Percentiles rank a stretch among this genome's conserved stretches.
These are phyloP conservation scores for Metarhizium sp. DNA, from an alignment of 2,329 filamentous ascomycete species.

Conservation along the genomic window DNA sequence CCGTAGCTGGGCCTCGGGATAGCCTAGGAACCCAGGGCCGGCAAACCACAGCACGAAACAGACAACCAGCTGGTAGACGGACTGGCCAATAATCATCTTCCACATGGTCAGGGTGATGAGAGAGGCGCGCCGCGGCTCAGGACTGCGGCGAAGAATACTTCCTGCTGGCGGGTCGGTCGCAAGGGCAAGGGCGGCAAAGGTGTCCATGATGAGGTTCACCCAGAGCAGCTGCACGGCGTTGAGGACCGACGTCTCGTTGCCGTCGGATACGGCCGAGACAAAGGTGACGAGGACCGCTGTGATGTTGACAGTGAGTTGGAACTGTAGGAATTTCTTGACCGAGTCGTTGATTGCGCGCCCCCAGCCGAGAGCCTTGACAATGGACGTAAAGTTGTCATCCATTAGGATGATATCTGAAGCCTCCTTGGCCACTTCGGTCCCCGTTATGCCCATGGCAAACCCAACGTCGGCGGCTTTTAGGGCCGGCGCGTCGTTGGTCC, in stretches of 20 bases:
- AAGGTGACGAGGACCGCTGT: constrained; percentile 60
- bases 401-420: constrained; percentile 58
- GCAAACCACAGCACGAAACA: constrained; percentile 51
- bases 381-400: constrained; percentile 58
- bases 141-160: constrained; percentile 45
- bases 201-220: constrained; percentile 65
- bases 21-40: constrained; percentile 44
- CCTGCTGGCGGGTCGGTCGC: constrained; percentile 53
- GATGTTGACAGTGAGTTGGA: constrained; percentile 62
- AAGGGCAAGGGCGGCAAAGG: constrained; percentile 55
- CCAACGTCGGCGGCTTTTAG: constrained; percentile 57
- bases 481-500: constrained; percentile 57
- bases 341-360: constrained; percentile 59
- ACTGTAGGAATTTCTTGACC: constrained; percentile 61
- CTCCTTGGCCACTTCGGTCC: constrained; percentile 62
- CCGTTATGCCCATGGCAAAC: constrained; percentile 58
- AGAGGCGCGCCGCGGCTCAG: constrained; percentile 54
- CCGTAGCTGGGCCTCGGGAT: constrained; percentile 30
- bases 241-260: constrained; percentile 46
- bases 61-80: constrained; percentile 48
- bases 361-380: constrained; percentile 58
- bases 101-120: constrained; percentile 59
- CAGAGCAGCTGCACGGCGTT: constrained; percentile 59
- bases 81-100: constrained; percentile 57
- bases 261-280: constrained; percentile 49